Base-by-base conservation (phyloP, 140 eudicot species). In the Oenanthe javanica region DNA sequence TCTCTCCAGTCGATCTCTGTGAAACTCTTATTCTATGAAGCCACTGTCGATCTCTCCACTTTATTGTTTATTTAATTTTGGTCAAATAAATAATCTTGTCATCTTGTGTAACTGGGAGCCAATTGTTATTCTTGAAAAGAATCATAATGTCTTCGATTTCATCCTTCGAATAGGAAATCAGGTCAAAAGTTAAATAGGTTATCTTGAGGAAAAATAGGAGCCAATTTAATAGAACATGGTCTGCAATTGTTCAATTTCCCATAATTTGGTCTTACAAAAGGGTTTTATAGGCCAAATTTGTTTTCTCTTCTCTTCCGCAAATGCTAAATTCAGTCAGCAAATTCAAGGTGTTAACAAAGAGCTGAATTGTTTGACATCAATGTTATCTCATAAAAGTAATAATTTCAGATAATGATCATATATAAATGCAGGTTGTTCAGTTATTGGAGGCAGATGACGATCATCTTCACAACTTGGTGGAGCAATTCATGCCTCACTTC, bases 391-490 rank as follows among this genome's bases (percentile, higher is more conserved):
- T 59, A n/a, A 2, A 59, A n/a, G 9, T 59, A 21, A 59, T 59
- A 21, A 59, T 59, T 21, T 59, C 4, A 9, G 23, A 6, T 57
- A 4, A 59, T 75, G 15, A 75, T 23, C 2, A 46, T 47, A 23
- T 16, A 9, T 55, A 18, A 79, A 5, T 85, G 83, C 84, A 91
- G 97, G 92, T 89, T 76, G 84, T 91, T 84, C 89, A 82, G 23
- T 90, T 91, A 82, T 94, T 91, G 18, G 97, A 91, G 83, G 97
- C 94, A 84, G 89, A 89, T 64, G 89, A 79, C 4, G 97, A 91
- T 11, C 93, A 86, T 79, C 88, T 89, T 75, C 86, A 86, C 64
- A 77, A 81, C 51, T 79, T 89, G 79, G 75, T 85, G 31, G 94
- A 91, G 82, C 97, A 91, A 70, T 91, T 91, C 76, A 81, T 91